Conservation (phyloP, 495 filamentous ascomycete genomes). For the Penicillium roqueforti region DNA sequence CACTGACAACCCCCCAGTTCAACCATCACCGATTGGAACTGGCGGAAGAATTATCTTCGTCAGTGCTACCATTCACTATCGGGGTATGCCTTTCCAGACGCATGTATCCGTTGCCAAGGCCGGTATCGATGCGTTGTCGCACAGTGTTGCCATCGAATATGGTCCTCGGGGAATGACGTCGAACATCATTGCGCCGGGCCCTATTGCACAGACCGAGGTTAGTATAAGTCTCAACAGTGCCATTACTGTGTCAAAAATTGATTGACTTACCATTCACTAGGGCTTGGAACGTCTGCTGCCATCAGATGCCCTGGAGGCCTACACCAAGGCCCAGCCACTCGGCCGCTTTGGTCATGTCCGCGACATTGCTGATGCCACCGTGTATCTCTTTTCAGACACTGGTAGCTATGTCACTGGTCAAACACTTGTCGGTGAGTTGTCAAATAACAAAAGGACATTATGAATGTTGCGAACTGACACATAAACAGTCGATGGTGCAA, state of each 20-base stretch:
- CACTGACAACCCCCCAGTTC: constrained; percentile 21
- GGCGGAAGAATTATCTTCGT: constrained; percentile 86
- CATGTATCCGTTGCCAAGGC: constrained; percentile 91
- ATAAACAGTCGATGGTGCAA: constrained; percentile 40
- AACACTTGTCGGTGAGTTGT: constrained; percentile 57
- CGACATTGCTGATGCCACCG: constrained; percentile 90
- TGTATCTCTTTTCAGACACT: constrained; percentile 78
- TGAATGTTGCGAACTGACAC: constrained; percentile 2
- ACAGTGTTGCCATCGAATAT: constrained; percentile 74
- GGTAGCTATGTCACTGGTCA: constrained; percentile 82
- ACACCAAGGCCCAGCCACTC: constrained; percentile 52
- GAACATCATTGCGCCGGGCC: constrained; percentile 81
- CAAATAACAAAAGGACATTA: background rate
- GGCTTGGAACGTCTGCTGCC: constrained; percentile 44
- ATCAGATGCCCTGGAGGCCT: constrained; percentile 27
- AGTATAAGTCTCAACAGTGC: background rate
- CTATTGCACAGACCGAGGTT: constrained; percentile 64
- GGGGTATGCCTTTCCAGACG: constrained; percentile 72
- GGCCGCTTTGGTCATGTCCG: constrained; percentile 74
- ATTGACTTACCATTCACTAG: constrained; percentile 13
- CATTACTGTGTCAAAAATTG: background rate
- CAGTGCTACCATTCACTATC: constrained; percentile 86
- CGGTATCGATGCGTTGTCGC: constrained; percentile 76
- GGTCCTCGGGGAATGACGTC: constrained; percentile 84
- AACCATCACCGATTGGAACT: constrained; percentile 47